Conservation (phyloP, 768 basidiomycete species). For the Cystofilobasidium macerans region DNA sequence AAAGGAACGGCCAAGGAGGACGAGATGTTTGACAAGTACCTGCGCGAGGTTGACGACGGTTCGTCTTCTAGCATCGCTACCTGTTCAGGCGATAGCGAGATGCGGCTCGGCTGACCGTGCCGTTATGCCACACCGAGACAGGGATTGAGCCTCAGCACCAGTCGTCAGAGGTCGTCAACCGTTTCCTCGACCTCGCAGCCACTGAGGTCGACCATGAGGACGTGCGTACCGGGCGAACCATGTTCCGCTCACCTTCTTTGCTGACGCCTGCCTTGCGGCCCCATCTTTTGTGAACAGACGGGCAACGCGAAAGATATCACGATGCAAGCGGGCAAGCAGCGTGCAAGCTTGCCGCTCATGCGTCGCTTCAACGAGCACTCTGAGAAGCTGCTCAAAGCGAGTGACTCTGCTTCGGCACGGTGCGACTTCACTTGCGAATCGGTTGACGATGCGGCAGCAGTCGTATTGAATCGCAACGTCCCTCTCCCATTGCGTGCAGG, state of each 20-base stretch:
- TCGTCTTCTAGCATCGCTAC: slow-evolving; percentile 29
- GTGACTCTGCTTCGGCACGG: neutral
- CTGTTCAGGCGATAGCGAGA: too few species aligned
- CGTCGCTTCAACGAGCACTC: slow-evolving; percentile 97
- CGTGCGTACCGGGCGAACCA: too few species aligned
- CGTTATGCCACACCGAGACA: slow-evolving; percentile 37
- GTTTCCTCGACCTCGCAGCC: slow-evolving; percentile 74
- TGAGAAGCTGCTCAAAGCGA: slow-evolving; percentile 66
- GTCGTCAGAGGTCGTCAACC: slow-evolving; percentile 55
- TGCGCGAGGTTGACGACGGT: slow-evolving; percentile 96
- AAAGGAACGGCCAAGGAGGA: slow-evolving; percentile 47
- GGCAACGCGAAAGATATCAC: slow-evolving; percentile 83
- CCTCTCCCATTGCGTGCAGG: too few species aligned
- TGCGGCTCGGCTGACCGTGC: neutral
- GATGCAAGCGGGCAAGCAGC: slow-evolving; percentile 88
- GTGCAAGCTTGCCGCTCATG: slow-evolving; percentile 78
- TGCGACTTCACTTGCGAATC: too few species aligned
- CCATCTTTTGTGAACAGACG: slow-evolving; percentile 45
- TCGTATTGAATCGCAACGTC: too few species aligned
- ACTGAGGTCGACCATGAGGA: slow-evolving; percentile 84
- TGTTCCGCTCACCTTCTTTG: too few species aligned
- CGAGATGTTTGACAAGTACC: slow-evolving; percentile 84
- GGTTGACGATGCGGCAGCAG: too few species aligned
- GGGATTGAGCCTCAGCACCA: slow-evolving; percentile 66
- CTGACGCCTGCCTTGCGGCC: slow-evolving; percentile 7